Base-by-base conservation (phyloP, 805 yeast genomes). In the Wickerhamomyces kurtzmanii region DNA sequence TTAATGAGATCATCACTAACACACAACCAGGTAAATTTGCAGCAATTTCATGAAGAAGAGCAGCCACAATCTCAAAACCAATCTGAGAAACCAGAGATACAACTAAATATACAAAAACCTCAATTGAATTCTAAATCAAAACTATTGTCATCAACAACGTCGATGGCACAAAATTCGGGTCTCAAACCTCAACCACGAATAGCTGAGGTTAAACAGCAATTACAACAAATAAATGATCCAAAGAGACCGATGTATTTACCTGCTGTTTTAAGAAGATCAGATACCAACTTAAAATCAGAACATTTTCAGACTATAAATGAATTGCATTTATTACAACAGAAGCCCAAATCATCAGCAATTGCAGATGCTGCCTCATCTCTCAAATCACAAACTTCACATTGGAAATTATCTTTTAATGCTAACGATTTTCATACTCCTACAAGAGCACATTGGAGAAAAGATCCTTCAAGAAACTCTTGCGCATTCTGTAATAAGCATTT, bases 201-300 rank as follows among this genome's bases (percentile, higher is more conserved):
- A n/a, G n/a, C n/a, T n/a, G n/a, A n/a, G n/a, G n/a, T n/a, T n/a
- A n/a, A n/a, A n/a, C n/a, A n/a, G n/a, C n/a, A n/a, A n/a, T 49
- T 78, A 14, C 79, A 75, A 47, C 93, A 85, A 44, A 73, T 86
- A 36, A 73, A 75, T 32, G 79, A 78, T 26, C 87, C 85, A 37
- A 71, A 85, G 49, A 79, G 83, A 44, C 96, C 96, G 8, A 59
- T 87, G 59, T 87, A 85, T 45, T 65, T 81, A 0, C 97, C 97
- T 0, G 96, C 96, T 0, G 97, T 87, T 8, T 60, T 87, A 29
- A 67, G 83, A 39, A 65, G 67, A 9, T 52, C 65, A 0, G 53
- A 49, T 32, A 62, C 68, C 2, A 62, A 62, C 27, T 42, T 62
- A 23, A 60, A 59, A 12, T 57, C 53, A n/a, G 65, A 59, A 26